Base-by-base conservation (phyloP, 495 filamentous ascomycete genomes). In the Darksidea phi region DNA sequence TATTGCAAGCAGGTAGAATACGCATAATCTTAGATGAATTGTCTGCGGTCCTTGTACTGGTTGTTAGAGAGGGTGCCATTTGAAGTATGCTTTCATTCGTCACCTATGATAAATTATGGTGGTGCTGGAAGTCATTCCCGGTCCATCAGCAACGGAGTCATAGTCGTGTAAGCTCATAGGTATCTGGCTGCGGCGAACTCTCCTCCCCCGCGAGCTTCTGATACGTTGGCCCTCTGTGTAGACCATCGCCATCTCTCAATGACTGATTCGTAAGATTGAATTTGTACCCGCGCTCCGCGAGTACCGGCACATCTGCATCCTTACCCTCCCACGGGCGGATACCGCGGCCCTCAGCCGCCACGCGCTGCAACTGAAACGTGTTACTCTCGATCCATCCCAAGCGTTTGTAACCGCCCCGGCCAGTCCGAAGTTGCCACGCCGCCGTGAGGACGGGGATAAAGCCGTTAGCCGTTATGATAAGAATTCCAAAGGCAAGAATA, bases 291-390 rank as follows among this genome's bases (percentile, higher is more conserved):
- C 36, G 5, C 12, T 56, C 47, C 52, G 8, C 24, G 25, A 58
- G 18, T 13, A 1, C 18, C 0, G 65, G 65, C 5, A 68, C 61
- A 43, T 52, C 38, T 10, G 50, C 15, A 20, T 67, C 64, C 18
- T 21, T 45, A 0, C 56, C 61, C 12, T 52, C 20, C 66, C 66
- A 69, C 0, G 61, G 51, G 13, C 62, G 57, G 18, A 69, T 45
- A 0, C 63, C 63, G 1, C 47, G 6, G 18, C 66, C 66, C 32
- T 69, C 62, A 11, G 47, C 61, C 3, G 62, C 66, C 26, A 69
- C 54, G 1, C 66, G 17, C 48, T 69, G 66, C 7, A 69, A 32
- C 48, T 69, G 66, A 15, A 69, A 57, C 6, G 10, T 20, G 13
- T 12, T 17, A 12, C 20, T 53, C 42, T 57, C 48, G 11, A 43